Evolutionary conservation across 495 filamentous ascomycete species (phyloP).

Genomic region (Penicillium silybi): DNA sequence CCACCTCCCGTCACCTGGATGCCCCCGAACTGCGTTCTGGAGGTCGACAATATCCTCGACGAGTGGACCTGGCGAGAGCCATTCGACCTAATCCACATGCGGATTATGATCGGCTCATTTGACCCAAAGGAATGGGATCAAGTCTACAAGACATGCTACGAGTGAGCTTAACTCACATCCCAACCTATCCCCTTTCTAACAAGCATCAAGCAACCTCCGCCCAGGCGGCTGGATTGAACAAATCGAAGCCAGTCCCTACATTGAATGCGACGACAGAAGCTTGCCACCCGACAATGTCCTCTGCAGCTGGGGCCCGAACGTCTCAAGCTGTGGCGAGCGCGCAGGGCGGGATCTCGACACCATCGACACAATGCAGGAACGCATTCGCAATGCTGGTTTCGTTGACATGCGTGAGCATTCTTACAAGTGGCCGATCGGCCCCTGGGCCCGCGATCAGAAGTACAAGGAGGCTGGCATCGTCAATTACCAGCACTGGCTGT

Average conservation of each 20-base stretch:
- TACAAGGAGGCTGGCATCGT: slow-evolving; percentile 19
- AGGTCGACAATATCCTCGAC: slow-evolving; percentile 25
- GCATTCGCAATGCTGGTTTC: slow-evolving; percentile 30
- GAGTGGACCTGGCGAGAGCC: slow-evolving; percentile 28
- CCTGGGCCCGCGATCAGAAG: slow-evolving; percentile 20
- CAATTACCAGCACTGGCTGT: slow-evolving; percentile 20
- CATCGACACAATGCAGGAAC: slow-evolving; percentile 15
- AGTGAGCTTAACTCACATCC: not conserved
- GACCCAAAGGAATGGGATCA: slow-evolving; percentile 20
- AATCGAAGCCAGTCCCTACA: slow-evolving; percentile 41
- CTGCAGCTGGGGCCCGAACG: slow-evolving; percentile 11
- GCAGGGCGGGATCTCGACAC: slow-evolving; percentile 13
- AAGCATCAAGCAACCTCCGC: slow-evolving; percentile 16
- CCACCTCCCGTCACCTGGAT: slow-evolving; percentile 24
- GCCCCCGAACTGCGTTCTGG: slow-evolving; percentile 30
- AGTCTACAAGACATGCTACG: slow-evolving; percentile 24
- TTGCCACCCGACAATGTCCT: slow-evolving; percentile 28
- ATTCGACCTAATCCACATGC: slow-evolving; percentile 31
- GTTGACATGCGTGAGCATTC: slow-evolving; percentile 18
- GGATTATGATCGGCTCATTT: slow-evolving; percentile 23
- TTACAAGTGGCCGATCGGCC: slow-evolving; percentile 22
- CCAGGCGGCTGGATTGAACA: slow-evolving; percentile 55
- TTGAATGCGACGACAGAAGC: slow-evolving; percentile 42
- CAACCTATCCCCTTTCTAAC: not conserved
- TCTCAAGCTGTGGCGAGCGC: slow-evolving; percentile 14